Percentiles rank a stretch among this genome's conserved stretches.
phyloP scores from a whole-genome alignment of 192 early-diverging fungal genomes.

The Allomyces arbusculus region DNA sequence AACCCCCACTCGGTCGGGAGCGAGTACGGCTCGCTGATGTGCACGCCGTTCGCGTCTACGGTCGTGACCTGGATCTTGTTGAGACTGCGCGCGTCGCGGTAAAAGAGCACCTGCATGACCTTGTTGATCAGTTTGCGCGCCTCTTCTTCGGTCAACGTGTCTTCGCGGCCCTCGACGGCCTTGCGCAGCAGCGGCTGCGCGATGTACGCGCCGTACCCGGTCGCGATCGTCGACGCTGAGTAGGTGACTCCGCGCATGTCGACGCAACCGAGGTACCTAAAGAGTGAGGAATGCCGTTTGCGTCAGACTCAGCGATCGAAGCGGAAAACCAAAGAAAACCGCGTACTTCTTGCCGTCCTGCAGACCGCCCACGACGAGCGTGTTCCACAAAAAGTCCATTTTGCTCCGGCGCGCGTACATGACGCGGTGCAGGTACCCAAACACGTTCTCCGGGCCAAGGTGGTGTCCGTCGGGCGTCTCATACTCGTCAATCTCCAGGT shows the following conservation, averaged over 20 bases:
- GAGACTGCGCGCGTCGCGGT: constrained; percentile 78
- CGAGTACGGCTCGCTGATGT: constrained; percentile 69
- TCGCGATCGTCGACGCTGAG: constrained; percentile 70
- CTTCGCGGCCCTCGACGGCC: constrained; percentile 64
- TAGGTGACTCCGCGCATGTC: constrained; percentile 90
- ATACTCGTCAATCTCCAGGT: constrained; percentile 64
- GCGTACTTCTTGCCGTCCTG: constrained; percentile 48
- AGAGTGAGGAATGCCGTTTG: too few relatives aligned
- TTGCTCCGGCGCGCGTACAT: constrained; percentile 82
- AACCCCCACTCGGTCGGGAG: constrained; percentile 80
- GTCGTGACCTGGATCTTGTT: constrained; percentile 90
- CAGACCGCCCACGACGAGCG: constrained; percentile 71
- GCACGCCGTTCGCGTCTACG: constrained; percentile 58
- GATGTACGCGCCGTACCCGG: constrained; percentile 78
- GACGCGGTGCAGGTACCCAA: constrained; percentile 71
- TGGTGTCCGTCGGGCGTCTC: constrained; percentile 74
- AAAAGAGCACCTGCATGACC: constrained; percentile 79
- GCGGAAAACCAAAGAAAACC: neutral
- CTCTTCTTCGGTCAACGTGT: constrained; percentile 74
- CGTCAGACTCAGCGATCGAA: neutral
- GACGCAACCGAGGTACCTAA: constrained; percentile 71
- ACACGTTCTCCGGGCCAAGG: constrained; percentile 65
- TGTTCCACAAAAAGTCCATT: constrained; percentile 90
- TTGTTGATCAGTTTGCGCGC: constrained; percentile 66
- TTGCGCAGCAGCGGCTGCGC: constrained; percentile 84